These are phyloP conservation scores for Colletotrichum sp. DNA, from an alignment of 2,329 filamentous ascomycete species.

Conservation along the genomic window DNA sequence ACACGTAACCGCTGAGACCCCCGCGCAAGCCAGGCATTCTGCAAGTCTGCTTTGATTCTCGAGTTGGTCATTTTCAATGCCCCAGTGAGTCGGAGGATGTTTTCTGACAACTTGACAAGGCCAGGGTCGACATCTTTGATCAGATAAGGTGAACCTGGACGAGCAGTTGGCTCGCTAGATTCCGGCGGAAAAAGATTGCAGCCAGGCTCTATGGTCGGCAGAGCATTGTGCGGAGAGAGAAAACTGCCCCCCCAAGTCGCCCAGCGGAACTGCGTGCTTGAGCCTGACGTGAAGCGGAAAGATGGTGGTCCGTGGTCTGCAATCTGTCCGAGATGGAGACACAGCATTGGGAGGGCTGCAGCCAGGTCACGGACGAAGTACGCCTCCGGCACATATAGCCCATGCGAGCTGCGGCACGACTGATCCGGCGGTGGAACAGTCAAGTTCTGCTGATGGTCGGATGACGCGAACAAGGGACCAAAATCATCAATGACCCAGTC, in stretches of 20 bases:
- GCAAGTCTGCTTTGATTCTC: not conserved
- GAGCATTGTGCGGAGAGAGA: not conserved
- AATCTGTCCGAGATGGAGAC: not conserved
- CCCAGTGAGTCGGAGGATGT: not conserved
- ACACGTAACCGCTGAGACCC: not conserved
- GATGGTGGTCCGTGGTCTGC: not conserved
- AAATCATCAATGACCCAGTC: not conserved
- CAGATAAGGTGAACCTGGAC: not conserved
- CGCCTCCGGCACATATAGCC: not conserved
- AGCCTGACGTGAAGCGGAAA: not conserved
- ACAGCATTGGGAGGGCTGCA: not conserved
- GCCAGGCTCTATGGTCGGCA: not conserved
- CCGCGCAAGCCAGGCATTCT: not conserved
- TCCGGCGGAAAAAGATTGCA: not conserved
- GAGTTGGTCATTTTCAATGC: not conserved
- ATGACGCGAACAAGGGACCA: not conserved
- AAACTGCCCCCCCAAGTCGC: not conserved
- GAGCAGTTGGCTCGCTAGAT: not conserved
- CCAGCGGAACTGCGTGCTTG: not conserved
- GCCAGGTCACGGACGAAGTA: not conserved
- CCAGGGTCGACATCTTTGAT: not conserved
- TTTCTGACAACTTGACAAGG: not conserved
- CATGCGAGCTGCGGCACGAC: not conserved
- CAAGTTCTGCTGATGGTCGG: not conserved
- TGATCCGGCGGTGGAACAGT: not conserved